Evolutionary conservation across 805 yeast genomes (phyloP).

Genomic region (Brettanomyces bruxellensis): DNA sequence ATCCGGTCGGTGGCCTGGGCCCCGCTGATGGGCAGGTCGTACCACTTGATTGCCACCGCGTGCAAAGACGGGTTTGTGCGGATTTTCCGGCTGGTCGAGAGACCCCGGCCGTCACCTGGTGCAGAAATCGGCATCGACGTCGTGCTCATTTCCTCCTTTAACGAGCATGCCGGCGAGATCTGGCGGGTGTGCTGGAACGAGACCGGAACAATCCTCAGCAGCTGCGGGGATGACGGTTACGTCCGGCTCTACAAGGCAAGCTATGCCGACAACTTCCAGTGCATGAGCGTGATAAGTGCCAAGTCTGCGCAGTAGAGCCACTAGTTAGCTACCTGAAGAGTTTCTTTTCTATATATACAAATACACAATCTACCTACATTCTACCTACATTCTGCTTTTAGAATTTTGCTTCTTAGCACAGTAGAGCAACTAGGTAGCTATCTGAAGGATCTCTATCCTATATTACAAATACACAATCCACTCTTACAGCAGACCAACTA

Average conservation of each 20-base stretch:
- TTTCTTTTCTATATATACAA: no score
- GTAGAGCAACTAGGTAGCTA: no score
- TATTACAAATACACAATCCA: no score
- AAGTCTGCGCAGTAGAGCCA: constrained; percentile 20
- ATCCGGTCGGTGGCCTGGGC: constrained; percentile 94
- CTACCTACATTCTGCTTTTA: no score
- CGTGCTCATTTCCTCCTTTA: constrained; percentile 19
- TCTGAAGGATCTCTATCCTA: no score
- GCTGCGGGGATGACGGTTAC: constrained; percentile 94
- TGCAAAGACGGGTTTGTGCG: constrained; percentile 92
- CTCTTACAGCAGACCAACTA: no score
- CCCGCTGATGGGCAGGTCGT: constrained; percentile 86
- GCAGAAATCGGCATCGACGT: constrained; percentile 13
- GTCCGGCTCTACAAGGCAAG: constrained; percentile 88
- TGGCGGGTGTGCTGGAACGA: constrained; percentile 96
- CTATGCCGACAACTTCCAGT: constrained; percentile 77
- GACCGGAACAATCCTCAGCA: constrained; percentile 85
- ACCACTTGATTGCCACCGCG: constrained; percentile 87
- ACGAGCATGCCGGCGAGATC: constrained; percentile 43
- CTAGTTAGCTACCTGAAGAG: no score
- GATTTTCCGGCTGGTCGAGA: constrained; percentile 63
- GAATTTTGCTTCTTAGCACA: no score
- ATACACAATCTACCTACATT: no score
- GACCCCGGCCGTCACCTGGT: not conserved
- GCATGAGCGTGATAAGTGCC: constrained; percentile 77